Conservation (phyloP, 768 basidiomycete species). For the Mycena belliarum region DNA sequence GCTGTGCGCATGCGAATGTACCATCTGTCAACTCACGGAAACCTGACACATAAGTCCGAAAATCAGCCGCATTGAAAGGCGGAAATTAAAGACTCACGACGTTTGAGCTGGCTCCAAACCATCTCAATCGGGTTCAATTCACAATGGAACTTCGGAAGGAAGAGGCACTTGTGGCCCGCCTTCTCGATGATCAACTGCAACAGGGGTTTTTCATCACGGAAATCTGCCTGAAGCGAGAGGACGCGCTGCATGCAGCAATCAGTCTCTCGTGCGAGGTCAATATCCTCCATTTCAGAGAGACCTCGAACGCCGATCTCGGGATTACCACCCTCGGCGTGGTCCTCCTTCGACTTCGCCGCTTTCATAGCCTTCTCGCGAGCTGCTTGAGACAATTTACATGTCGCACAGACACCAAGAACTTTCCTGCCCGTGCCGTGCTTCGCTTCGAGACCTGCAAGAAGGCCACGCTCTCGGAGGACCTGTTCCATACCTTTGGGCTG, state of each 20-base stretch:
- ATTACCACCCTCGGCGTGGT: neutral
- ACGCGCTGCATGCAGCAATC: slow-evolving; percentile 16
- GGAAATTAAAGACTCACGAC: neutral
- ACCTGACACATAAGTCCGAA: no score
- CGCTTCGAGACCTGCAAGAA: neutral
- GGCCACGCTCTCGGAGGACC: slow-evolving; percentile 8
- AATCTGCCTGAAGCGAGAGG: neutral
- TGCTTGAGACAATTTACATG: slow-evolving; percentile 8
- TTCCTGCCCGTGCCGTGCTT: neutral
- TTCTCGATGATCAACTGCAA: slow-evolving; percentile 11
- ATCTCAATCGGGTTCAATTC: slow-evolving; percentile 11
- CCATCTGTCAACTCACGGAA: slow-evolving; percentile 7
- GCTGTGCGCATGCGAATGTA: neutral
- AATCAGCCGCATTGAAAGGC: no score
- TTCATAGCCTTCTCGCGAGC: slow-evolving; percentile 9
- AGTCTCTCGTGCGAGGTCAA: neutral
- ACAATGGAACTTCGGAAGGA: slow-evolving; percentile 10
- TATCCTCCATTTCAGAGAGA: neutral
- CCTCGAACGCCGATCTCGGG: neutral
- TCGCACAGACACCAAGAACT: neutral
- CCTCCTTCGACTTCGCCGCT: slow-evolving; percentile 3
- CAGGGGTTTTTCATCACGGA: slow-evolving; percentile 1
- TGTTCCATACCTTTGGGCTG: slow-evolving; percentile 14
- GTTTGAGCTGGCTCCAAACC: slow-evolving; percentile 10
- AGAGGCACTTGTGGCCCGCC: slow-evolving; percentile 10